Base-by-base conservation (phyloP, 2,329 filamentous ascomycete species). In the Claviceps arundinis region DNA sequence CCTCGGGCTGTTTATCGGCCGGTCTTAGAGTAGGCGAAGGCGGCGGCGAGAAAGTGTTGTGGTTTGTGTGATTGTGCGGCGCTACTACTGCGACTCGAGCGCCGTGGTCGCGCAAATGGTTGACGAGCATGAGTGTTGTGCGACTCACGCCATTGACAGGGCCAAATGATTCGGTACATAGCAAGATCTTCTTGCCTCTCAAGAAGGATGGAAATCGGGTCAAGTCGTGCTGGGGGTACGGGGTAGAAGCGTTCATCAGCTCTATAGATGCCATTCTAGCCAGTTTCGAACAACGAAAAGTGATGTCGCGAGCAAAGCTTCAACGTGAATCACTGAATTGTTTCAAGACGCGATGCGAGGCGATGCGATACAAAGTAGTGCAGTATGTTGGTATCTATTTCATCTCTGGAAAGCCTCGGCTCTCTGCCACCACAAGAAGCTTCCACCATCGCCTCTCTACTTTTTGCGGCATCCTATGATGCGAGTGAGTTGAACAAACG, bases 61-160 rank as follows among this genome's bases (percentile, higher is more conserved):
- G 67, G 52, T 72, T 66, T 37, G 73, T 76, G 58, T 77, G 72
- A 58, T 76, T 77, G 53, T 76, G 71, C 16, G 83, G 83, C 42
- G 84, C 82, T 37, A 85, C 82, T 5, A 85, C 79, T 8, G 81
- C 80, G 48, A 87, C 77, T 17, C 81, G 73, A 11, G 76, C 81
- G 19, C 80, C 82, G 57, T 86, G 70, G n/a, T 69, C 69, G 52
- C 81, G 76, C 19, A 87, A 70, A 57, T 86, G 83, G 61, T 81
- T 78, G 51, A 87, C 79, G 50, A 87, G 73, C 71, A 81, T 85
- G 58, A 82, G 70, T 0, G 84, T 87, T 4, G 83, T 87, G 55
- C 82, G 74, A 59, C 80, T 84, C 46, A 87, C 83, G n/a, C 84
- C 83, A 61, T 87, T 87, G 62, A 87, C 80, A 0, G 83, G 83